phyloP scores from a whole-genome alignment of 208 protist genomes.

The Naegleria lovaniensis region DNA sequence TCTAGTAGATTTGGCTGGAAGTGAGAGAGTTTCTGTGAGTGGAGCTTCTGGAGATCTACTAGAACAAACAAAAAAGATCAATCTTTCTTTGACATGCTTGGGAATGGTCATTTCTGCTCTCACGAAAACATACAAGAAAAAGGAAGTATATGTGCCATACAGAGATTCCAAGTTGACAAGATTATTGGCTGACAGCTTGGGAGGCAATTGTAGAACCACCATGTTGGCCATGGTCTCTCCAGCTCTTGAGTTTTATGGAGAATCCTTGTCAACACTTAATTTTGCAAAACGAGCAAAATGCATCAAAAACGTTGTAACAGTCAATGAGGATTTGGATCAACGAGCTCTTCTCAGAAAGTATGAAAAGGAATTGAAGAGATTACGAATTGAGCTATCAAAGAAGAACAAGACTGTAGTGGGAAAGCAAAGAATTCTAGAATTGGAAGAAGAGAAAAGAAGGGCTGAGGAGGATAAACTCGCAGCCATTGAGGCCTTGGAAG shows the following conservation, averaged over 20 bases:
- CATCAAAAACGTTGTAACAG: constrained; percentile 52
- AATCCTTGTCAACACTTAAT: constrained; percentile 77
- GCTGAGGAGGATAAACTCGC: constrained; percentile 54
- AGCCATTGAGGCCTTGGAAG: constrained; percentile 49
- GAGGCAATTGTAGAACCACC: constrained; percentile 80
- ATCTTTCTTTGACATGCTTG: constrained; percentile 56
- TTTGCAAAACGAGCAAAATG: constrained; percentile 49
- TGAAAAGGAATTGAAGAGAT: constrained; percentile 57
- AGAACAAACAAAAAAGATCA: constrained; percentile 63
- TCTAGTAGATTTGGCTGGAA: constrained; percentile 84
- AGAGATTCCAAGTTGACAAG: constrained; percentile 49
- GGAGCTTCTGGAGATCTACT: constrained; percentile 61
- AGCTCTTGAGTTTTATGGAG: constrained; percentile 56
- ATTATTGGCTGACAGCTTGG: constrained; percentile 54
- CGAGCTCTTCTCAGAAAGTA: constrained; percentile 54
- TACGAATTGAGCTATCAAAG: constrained; percentile 35
- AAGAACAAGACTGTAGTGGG: constrained; percentile 39
- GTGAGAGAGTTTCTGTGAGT: constrained; percentile 64
- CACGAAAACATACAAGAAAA: constrained; percentile 39
- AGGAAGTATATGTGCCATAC: constrained; percentile 48
- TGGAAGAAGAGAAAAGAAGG: constrained; percentile 45
- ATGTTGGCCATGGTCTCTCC: constrained; percentile 71
- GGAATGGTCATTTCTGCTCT: constrained; percentile 66
- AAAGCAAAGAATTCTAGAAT: constrained; percentile 43
- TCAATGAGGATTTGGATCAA: constrained; percentile 53